Conservation (phyloP, 352 stramenopile genomes). For the Globisporangium megalacanthum region DNA sequence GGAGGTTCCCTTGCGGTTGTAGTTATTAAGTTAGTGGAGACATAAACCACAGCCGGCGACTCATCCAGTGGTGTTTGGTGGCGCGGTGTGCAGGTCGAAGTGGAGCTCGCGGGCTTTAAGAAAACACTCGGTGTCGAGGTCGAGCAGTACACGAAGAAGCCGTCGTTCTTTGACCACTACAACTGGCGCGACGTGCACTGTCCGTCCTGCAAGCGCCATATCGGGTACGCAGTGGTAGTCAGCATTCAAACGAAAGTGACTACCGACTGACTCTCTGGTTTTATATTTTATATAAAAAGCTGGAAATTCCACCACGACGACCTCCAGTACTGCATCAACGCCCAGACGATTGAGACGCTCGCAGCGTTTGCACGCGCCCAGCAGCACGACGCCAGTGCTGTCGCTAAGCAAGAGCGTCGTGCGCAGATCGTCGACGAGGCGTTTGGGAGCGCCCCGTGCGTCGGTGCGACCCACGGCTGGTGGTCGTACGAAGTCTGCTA, state of each 20-base stretch:
- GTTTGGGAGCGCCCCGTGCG: conserved; percentile 41
- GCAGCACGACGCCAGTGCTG: conserved; percentile 28
- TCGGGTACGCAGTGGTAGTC: conserved; percentile 38
- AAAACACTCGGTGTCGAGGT: conserved; percentile 45
- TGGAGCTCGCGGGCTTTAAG: conserved; percentile 73
- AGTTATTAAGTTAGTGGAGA: no score
- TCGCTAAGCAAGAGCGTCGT: conserved; percentile 29
- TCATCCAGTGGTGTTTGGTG: background rate
- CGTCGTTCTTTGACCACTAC: conserved; percentile 80
- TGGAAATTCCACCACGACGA: conserved; percentile 84
- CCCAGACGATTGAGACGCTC: conserved; percentile 46
- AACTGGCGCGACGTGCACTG: conserved; percentile 77
- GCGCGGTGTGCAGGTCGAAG: conserved; percentile 43
- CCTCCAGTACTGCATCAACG: conserved; percentile 62
- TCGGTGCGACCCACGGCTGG: conserved; percentile 61
- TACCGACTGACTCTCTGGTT: background rate
- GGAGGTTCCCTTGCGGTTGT: no score
- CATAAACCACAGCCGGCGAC: background rate
- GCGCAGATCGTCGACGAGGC: conserved; percentile 41
- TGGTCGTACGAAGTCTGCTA: conserved; percentile 87
- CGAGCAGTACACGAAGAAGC: conserved; percentile 62
- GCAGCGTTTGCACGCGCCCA: conserved; percentile 28
- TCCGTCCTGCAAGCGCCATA: conserved; percentile 62
- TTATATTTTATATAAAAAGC: conserved; percentile 13
- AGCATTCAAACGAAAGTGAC: background rate